Conservation (phyloP, 768 basidiomycete genomes). For the Macrolepiota fuliginosa region DNA sequence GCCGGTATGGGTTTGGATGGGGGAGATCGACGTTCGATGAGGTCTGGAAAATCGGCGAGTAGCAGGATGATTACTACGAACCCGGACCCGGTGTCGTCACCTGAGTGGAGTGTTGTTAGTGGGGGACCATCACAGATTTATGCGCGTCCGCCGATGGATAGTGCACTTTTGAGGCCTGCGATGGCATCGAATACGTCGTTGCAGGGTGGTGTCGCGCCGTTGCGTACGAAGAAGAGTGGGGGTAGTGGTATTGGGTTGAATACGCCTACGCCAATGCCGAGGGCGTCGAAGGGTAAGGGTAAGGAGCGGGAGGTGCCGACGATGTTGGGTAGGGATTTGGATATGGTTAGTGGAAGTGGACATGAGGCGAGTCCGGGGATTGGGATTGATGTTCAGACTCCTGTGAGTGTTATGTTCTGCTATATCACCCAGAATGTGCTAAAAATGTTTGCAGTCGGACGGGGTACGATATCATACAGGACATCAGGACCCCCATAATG, state of each 20-base stretch:
- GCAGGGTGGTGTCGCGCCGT: background rate
- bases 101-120: background rate
- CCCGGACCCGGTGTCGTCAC: conserved; percentile 9
- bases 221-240: conserved; percentile 7
- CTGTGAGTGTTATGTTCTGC: background rate
- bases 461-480: background rate
- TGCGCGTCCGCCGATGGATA: background rate
- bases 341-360: conserved; percentile 3
- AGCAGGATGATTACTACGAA: conserved; percentile 7
- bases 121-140: background rate
- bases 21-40: conserved; percentile 7
- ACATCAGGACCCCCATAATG: background rate
- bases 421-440: background rate
- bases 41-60: conserved; percentile 8
- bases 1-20: background rate
- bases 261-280: conserved; percentile 12
- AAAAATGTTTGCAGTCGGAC: background rate
- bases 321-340: background rate
- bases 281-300: conserved; percentile 1
- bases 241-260: background rate
- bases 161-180: background rate
- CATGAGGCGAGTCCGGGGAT: conserved; percentile 9
- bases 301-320: background rate
- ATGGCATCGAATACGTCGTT: background rate
- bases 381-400: conserved; percentile 6